phyloP scores from a whole-genome alignment of 495 filamentous ascomycete genomes.

The Geopyxis carbonaria region DNA sequence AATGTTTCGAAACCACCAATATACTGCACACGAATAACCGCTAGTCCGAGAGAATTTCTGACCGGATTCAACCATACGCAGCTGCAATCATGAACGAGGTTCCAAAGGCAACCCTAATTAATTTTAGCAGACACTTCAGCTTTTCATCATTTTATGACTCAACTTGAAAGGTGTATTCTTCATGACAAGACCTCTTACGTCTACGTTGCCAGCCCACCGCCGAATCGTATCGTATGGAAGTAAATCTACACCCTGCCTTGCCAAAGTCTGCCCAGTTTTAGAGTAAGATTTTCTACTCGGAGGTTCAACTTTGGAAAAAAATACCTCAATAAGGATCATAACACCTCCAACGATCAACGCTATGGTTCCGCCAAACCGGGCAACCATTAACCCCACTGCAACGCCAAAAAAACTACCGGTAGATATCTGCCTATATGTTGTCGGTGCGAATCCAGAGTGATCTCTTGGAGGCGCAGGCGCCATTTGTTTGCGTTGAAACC shows the following conservation, averaged over 20 bases:
- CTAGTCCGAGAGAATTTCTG: no score
- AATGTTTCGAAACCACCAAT: no score
- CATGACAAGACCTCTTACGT: conserved; percentile 15
- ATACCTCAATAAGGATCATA: conserved; percentile 20
- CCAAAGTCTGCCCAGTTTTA: conserved; percentile 11
- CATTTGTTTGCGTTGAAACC: no score
- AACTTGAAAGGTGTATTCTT: conserved; percentile 23
- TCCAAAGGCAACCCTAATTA: no score
- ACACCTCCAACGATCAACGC: conserved; percentile 12
- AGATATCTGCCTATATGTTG: conserved; percentile 19
- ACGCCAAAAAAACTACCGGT: conserved; percentile 21
- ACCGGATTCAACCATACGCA: no score
- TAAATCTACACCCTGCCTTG: conserved; percentile 14
- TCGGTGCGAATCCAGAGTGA: conserved; percentile 8
- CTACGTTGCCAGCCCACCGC: conserved; percentile 15
- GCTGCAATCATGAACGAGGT: no score
- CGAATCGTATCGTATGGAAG: conserved; percentile 13
- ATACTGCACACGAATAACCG: no score
- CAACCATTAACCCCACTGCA: conserved; percentile 14
- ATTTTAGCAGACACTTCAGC: no score
- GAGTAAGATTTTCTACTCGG: not conserved
- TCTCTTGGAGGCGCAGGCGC: conserved; percentile 2
- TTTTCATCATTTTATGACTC: no score
- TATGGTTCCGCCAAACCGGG: conserved; percentile 21
- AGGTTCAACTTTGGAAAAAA: not conserved